Base-by-base conservation (phyloP, 805 yeast genomes). In the Lachancea dasiensis region DNA sequence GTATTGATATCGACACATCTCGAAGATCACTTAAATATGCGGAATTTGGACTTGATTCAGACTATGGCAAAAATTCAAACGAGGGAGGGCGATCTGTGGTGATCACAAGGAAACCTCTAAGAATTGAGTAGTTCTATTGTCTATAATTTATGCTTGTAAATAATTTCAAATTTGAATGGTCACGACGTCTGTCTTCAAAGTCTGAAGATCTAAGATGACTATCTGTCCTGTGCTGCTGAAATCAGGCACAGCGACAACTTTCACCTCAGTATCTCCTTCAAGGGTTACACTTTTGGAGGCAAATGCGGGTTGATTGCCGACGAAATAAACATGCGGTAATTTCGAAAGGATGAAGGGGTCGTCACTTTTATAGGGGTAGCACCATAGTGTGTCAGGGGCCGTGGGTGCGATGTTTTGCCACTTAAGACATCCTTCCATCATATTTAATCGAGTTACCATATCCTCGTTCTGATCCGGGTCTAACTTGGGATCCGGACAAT, bases 351-450 rank as follows among this genome's bases (percentile, higher is more conserved):
- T 67, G 58, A 90, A 86, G 3, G 97, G 97, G 58, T 92, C 97
- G 2, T 55, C 51, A 18, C 77, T 75, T 8, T 72, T 71, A 51
- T 70, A 89, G 1, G 98, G 97, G 50, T 86, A 87, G 47, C 95
- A 79, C 71, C 89, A 82, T 29, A 92, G 63, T 0, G 98, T 92
- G 53, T 92, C 97, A 0, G 98, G 98, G 1, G 96, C 95, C 0
- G 97, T 87, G 2, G 98, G 98, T 1, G 85, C 79, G 17, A 85
- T 67, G 52, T 86, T 86, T 51, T 87, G 90, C 95, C 96, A 89
- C 31, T 66, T 63, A 25, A 92, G 54, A 0, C 85, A 81, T 11
- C 77, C 68, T 48, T 79, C 83, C 65, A 90, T 69, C 50, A 81
- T 61, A 15, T 72, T 69, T 13, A 75, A 48, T 39, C 82, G 61